Base-by-base conservation (phyloP, 495 filamentous ascomycete species). In the Penicillium maclennaniae region DNA sequence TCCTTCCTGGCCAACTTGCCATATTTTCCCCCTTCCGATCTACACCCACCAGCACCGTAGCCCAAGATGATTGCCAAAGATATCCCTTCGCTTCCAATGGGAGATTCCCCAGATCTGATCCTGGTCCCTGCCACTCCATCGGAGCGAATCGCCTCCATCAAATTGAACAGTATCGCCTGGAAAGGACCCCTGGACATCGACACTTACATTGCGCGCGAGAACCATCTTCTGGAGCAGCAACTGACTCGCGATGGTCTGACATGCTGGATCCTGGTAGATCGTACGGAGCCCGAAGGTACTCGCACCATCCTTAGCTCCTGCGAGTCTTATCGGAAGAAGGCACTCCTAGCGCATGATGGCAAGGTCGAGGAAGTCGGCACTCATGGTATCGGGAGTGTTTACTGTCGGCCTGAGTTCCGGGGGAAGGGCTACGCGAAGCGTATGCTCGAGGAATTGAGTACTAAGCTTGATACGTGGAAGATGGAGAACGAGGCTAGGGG, bases 321-420 rank as follows among this genome's bases (percentile, higher is more conserved):
- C 69, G 93, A 98, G 68, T 83, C 87, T 1, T 81, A 93, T 51
- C 78, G 79, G 41, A 97, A 97, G 73, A 80, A 76, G 20, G 88
- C 87, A 0, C 58, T 91, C 25, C 63, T 86, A 28, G 76, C 77
- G 14, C 64, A 74, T 5, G 47, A 69, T 42, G 65, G 74, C 25
- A 53, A 67, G 8, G 78, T 90, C 10, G 70, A 80, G 53, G 83
- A 95, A 38, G 80, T 82, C 3, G 68, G 86, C n/a, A 81, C 82
- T 16, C 86, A 96, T 69, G 89, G 88, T 8, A 80, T 98, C 38
- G 91, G 87, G 14, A 91, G 88, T 54, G 93, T 98, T 1, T 97
- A 91, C 69, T 89, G 86, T 37, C 82, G 88, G 15, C 79, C 82
- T 1, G 74, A 83, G 58, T 86, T 81, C 59, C 69, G 93, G 53